Evolutionary conservation across 2,329 filamentous ascomycete genomes (phyloP).

Genomic region (Stagonosporopsis rhizophila): DNA sequence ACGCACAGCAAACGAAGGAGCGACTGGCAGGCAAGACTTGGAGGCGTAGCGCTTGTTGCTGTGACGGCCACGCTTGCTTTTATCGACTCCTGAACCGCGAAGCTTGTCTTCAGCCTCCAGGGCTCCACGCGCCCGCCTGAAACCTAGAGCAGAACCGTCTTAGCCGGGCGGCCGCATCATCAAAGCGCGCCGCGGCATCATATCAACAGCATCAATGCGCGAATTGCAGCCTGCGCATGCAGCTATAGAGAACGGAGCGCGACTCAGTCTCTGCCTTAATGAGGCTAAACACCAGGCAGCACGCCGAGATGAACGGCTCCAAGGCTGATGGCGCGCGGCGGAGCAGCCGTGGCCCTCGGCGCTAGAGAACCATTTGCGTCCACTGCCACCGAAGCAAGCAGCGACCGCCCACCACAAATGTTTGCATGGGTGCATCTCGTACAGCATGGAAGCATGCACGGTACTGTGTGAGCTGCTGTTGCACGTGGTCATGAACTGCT

Average conservation of each 20-base stretch:
- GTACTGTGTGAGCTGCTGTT: neutral
- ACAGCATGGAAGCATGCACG: neutral
- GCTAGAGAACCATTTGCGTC: no score
- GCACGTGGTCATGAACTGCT: neutral
- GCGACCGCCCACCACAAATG: neutral
- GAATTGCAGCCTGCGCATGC: conserved; percentile 5
- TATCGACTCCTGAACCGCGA: conserved; percentile 20
- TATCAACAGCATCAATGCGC: conserved; percentile 4
- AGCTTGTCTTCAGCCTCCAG: conserved; percentile 15
- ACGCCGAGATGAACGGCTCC: neutral
- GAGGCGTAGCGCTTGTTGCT: conserved; percentile 14
- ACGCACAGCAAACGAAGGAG: conserved; percentile 3
- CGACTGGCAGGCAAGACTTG: conserved; percentile 14
- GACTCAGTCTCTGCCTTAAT: conserved; percentile 3
- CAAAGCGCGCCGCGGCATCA: neutral
- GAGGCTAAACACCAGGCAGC: conserved; percentile 8
- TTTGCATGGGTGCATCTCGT: no score
- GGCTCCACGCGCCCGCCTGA: conserved; percentile 11
- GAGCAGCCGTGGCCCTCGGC: no score
- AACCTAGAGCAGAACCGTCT: conserved; percentile 10
- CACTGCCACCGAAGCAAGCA: no score
- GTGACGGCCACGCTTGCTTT: conserved; percentile 17
- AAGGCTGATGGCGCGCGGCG: neutral
- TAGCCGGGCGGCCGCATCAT: conserved; percentile 5
- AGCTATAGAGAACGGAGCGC: conserved; percentile 1